Evolutionary conservation across 1,284 basidiomycete genomes (phyloP).

Genomic region (Irpex rosettiformis): DNA sequence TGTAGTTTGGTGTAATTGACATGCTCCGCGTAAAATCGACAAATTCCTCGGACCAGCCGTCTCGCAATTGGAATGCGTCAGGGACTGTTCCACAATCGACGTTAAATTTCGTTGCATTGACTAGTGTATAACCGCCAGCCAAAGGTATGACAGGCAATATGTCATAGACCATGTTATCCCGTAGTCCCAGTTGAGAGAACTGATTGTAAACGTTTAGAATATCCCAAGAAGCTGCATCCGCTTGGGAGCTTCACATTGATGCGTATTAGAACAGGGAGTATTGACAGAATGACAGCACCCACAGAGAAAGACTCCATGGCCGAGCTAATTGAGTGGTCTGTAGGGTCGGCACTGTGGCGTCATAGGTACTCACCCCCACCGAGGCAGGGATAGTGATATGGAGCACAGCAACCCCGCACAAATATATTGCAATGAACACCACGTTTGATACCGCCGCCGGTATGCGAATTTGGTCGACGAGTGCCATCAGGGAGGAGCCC

Average conservation of each 20-base stretch:
- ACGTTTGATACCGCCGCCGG: not conserved
- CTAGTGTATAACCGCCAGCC: not conserved
- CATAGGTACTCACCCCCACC: not conserved
- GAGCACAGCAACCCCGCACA: not conserved
- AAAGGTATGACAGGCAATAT: constrained; percentile 1
- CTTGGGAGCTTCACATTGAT: not conserved
- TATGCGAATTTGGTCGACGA: not conserved
- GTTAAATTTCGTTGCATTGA: constrained; percentile 3
- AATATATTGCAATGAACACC: not conserved
- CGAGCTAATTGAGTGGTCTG: constrained; percentile 1
- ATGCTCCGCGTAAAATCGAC: too few relatives aligned
- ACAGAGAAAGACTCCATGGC: not conserved
- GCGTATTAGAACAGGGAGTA: too few relatives aligned
- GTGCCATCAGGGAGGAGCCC: not conserved
- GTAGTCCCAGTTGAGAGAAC: not conserved
- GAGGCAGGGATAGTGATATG: constrained; percentile 3
- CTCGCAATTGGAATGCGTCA: not conserved
- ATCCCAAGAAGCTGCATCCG: not conserved
- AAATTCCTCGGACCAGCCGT: not conserved
- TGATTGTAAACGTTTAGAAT: not conserved
- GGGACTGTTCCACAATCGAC: constrained; percentile 6
- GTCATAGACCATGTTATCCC: constrained; percentile 10
- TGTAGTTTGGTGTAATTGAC: not conserved
- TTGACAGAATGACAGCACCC: not conserved
- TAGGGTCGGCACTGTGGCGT: not conserved